Evolutionary conservation across 1,284 basidiomycete genomes (phyloP).

Genomic region (Vanrija sp.): DNA sequence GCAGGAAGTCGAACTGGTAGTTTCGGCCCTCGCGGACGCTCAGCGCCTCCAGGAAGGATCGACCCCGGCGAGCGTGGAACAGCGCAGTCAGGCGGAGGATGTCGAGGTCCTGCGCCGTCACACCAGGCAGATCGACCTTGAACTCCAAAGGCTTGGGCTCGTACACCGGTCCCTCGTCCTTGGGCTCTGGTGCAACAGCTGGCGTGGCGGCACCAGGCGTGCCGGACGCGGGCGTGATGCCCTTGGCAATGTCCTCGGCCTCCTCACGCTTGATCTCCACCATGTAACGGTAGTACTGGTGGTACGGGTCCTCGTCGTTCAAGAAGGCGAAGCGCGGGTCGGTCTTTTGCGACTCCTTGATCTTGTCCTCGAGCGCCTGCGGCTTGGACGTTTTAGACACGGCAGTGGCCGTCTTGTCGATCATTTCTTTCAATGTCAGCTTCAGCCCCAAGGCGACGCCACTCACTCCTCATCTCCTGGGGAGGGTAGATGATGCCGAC

Average conservation of each 20-base stretch:
- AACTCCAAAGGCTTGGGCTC: conserved; percentile 84
- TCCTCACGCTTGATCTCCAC: conserved; percentile 66
- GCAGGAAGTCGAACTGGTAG: conserved; percentile 96
- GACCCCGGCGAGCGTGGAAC: conserved; percentile 88
- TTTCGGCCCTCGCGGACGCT: conserved; percentile 87
- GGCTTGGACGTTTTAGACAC: conserved; percentile 88
- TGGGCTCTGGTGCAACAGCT: conserved; percentile 29
- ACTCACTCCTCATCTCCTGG: conserved; percentile 83
- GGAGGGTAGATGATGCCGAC: conserved; percentile 86
- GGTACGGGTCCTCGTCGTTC: conserved; percentile 85
- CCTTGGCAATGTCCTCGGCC: conserved; percentile 58
- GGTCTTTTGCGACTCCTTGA: conserved; percentile 85
- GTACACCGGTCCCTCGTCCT: conserved; percentile 55
- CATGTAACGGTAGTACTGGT: conserved; percentile 91
- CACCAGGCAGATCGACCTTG: conserved; percentile 80
- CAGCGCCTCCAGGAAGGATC: conserved; percentile 77
- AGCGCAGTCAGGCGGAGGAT: conserved; percentile 89
- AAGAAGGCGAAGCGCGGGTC: conserved; percentile 97
- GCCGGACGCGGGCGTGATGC: conserved; percentile 12
- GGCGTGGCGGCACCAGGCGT: conserved; percentile 14
- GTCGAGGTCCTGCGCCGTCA: conserved; percentile 88
- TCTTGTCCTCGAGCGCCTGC: conserved; percentile 86
- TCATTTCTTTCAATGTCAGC: conserved; percentile 61
- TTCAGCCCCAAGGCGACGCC: too few relatives aligned
- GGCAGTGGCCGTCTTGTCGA: conserved; percentile 93